These are phyloP conservation scores for Annulohypoxylon bovei DNA, from an alignment of 495 filamentous ascomycete species.

Conservation along the genomic window DNA sequence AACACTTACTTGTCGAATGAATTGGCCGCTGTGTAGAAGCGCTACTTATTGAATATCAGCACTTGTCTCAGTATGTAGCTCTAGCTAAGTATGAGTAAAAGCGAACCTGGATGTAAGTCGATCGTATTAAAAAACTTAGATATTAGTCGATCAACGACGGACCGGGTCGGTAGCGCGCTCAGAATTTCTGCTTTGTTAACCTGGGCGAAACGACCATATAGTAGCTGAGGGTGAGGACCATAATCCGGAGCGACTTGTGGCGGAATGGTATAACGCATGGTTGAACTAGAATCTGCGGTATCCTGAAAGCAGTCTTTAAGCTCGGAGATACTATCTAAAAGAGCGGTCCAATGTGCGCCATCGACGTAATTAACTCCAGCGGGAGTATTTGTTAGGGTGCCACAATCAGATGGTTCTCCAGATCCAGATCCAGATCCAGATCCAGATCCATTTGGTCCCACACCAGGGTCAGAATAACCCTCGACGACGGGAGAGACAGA, in stretches of 20 bases:
- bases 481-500: neutral
- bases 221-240: conserved; percentile 40
- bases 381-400: conserved; percentile 25
- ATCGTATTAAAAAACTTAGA: conserved; percentile 53
- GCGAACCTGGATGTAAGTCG: conserved; percentile 38
- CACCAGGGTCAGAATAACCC: conserved; percentile 12
- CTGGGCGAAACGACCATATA: conserved; percentile 48
- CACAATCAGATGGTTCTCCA: conserved; percentile 21
- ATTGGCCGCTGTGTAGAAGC: conserved; percentile 46
- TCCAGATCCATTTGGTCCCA: conserved; percentile 3
- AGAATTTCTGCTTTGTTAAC: conserved; percentile 51
- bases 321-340: conserved; percentile 44
- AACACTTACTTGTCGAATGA: conserved; percentile 47
- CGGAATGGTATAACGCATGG: neutral
- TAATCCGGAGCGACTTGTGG: conserved; percentile 14
- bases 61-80: neutral
- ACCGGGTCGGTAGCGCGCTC: conserved; percentile 46
- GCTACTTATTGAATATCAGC: conserved; percentile 20
- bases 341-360: conserved; percentile 47
- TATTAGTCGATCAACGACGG: conserved; percentile 50
- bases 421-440: no score
- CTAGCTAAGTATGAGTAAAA: neutral
- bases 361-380: conserved; percentile 43
- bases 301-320: conserved; percentile 37
- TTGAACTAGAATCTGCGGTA: neutral